Percentiles rank a stretch among this genome's conserved stretches.
Evolutionary conservation across 75 land plant species (phyloP).

Genomic region (Pinus albicaulis): DNA sequence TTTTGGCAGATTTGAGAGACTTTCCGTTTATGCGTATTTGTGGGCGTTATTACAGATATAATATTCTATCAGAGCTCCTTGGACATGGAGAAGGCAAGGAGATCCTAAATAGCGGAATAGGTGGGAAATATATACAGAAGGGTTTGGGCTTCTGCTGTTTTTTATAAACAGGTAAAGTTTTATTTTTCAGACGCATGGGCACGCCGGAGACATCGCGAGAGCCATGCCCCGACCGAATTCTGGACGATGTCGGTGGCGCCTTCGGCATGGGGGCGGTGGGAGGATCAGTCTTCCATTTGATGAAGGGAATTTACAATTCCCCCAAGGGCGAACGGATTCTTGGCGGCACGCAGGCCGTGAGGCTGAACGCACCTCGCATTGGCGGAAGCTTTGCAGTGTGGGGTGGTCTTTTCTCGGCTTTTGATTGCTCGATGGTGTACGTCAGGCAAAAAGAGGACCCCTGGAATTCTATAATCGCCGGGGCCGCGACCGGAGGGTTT

Average conservation of each 20-base stretch:
- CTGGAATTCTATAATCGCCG: slow-evolving; percentile 94
- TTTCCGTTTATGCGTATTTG: too few relatives aligned
- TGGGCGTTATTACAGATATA: too few relatives aligned
- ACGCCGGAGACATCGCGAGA: slow-evolving; percentile 49
- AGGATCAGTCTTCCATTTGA: slow-evolving; percentile 82
- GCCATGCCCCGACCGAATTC: slow-evolving; percentile 81
- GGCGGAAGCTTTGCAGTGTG: slow-evolving; percentile 93
- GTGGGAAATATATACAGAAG: too few relatives aligned
- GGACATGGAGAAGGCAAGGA: too few relatives aligned
- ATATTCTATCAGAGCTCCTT: too few relatives aligned
- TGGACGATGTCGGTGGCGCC: slow-evolving; percentile 87
- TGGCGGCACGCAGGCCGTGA: slow-evolving; percentile 71
- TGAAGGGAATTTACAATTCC: slow-evolving; percentile 78
- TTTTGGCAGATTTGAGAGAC: too few relatives aligned
- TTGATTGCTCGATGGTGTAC: slow-evolving; percentile 90
- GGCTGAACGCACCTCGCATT: slow-evolving; percentile 83
- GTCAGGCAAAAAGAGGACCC: slow-evolving; percentile 96
- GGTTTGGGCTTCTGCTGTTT: too few relatives aligned
- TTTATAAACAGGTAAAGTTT: too few relatives aligned
- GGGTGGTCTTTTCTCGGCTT: slow-evolving; percentile 89
- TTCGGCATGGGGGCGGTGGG: slow-evolving; percentile 28
- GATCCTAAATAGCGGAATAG: too few relatives aligned
- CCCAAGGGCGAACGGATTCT: slow-evolving; percentile 71
- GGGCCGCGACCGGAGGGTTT: slow-evolving; percentile 91
- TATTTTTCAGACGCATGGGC: background rate